A percentile compares a stretch with the other conserved stretches of the same genome.
These are phyloP conservation scores for Colletotrichum tropicicola DNA, from an alignment of 2,329 filamentous ascomycete species.

Conservation along the genomic window DNA sequence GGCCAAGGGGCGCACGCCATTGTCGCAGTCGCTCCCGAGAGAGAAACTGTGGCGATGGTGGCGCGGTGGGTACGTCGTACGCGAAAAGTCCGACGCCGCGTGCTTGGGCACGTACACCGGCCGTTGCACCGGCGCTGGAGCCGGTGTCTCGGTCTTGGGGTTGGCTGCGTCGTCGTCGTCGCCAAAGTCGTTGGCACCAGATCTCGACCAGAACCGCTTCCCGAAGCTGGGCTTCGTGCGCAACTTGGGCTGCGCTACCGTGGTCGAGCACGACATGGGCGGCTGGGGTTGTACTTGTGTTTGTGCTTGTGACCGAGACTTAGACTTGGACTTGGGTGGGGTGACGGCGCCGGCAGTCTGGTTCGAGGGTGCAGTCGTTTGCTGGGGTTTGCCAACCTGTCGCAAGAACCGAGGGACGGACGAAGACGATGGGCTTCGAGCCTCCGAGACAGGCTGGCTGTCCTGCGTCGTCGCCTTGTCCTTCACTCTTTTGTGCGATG, in stretches of 20 bases:
- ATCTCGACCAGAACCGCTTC: constrained; percentile 29
- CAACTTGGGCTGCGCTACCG: constrained; percentile 11
- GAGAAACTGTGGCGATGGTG: constrained; percentile 19
- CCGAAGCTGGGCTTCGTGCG: constrained; percentile 26
- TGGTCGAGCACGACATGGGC: neutral
- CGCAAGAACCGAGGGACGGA: constrained; percentile 16
- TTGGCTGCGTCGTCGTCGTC: neutral
- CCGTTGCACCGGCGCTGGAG: neutral
- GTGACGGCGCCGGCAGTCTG: neutral
- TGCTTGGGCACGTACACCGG: constrained; percentile 38
- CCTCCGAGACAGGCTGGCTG: constrained; percentile 1
- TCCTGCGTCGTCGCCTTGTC: neutral
- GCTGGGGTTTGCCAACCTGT: constrained; percentile 1
- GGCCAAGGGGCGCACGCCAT: neutral
- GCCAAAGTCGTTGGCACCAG: constrained; percentile 27
- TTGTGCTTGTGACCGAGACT: neutral
- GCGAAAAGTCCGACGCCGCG: constrained; percentile 41
- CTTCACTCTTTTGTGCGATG: neutral
- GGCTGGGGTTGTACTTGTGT: neutral
- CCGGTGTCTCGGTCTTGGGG: neutral
- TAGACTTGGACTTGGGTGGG: neutral
- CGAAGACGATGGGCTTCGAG: neutral
- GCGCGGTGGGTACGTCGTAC: constrained; percentile 31
- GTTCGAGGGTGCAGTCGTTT: neutral
- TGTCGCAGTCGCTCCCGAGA: neutral